phyloP scores from a whole-genome alignment of 768 basidiomycete genomes.

The Mycena pura region DNA sequence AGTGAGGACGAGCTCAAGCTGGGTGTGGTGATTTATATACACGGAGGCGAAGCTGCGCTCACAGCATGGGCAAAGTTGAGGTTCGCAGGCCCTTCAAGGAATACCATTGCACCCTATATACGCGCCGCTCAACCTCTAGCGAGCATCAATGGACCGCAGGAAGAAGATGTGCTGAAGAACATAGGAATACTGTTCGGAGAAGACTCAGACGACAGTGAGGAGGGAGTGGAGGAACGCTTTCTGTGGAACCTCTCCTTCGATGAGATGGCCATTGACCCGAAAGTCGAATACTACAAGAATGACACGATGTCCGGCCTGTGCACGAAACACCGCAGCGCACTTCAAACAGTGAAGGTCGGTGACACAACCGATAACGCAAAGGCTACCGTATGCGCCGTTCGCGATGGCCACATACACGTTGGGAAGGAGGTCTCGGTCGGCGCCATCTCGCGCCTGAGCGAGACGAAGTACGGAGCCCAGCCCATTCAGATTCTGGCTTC shows the following conservation, averaged over 20 bases:
- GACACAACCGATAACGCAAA: constrained; percentile 20
- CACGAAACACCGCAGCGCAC: constrained; percentile 26
- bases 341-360: constrained; percentile 28
- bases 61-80: constrained; percentile 35
- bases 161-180: constrained; percentile 30
- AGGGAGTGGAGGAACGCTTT: background rate
- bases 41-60: constrained; percentile 39
- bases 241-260: constrained; percentile 32
- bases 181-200: constrained; percentile 31
- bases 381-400: constrained; percentile 24
- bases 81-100: constrained; percentile 29
- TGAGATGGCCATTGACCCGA: constrained; percentile 32
- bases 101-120: constrained; percentile 17
- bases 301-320: constrained; percentile 37
- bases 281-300: constrained; percentile 29
- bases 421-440: constrained; percentile 37
- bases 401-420: constrained; percentile 31
- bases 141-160: constrained; percentile 23
- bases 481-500: constrained; percentile 26
- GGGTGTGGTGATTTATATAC: constrained; percentile 31
- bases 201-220: too few species aligned
- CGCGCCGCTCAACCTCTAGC: constrained; percentile 19
- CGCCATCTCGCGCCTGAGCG: constrained; percentile 26
- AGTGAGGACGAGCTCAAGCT: constrained; percentile 32
- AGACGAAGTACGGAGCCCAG: constrained; percentile 24